These are phyloP conservation scores for Boletus rufocinnamomeus DNA, from an alignment of 768 basidiomycete genomes.

Conservation along the genomic window DNA sequence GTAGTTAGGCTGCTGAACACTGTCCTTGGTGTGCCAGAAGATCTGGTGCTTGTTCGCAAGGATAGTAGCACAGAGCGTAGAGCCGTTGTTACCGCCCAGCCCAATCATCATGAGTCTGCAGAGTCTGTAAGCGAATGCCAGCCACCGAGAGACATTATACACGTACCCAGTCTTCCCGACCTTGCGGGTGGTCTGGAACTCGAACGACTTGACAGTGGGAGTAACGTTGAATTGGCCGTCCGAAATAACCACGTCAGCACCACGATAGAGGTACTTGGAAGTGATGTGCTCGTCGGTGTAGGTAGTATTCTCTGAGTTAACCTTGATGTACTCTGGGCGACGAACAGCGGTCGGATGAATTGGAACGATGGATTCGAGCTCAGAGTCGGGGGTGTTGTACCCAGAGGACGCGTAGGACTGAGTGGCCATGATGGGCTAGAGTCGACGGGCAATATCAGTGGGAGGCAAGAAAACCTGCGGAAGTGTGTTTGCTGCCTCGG, in stretches of 20 bases:
- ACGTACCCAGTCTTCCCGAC: constrained; percentile 92
- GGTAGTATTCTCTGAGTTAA: constrained; percentile 77
- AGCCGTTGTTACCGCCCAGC: constrained; percentile 95
- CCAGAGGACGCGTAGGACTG: constrained; percentile 52
- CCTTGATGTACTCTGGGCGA: constrained; percentile 72
- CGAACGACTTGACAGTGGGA: constrained; percentile 77
- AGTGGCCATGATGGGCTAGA: constrained; percentile 49
- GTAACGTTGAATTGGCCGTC: constrained; percentile 78
- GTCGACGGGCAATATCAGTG: constrained; percentile 38
- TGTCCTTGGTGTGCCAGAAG: constrained; percentile 90
- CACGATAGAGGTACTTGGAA: constrained; percentile 79
- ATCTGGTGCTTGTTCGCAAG: constrained; percentile 96
- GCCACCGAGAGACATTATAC: constrained; percentile 6
- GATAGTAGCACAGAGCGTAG: constrained; percentile 90
- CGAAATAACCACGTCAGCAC: constrained; percentile 65
- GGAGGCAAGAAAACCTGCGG: constrained; percentile 62
- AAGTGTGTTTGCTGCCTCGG: constrained; percentile 84
- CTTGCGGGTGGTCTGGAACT: constrained; percentile 88
- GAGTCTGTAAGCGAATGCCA: neutral
- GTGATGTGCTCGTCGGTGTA: constrained; percentile 86
- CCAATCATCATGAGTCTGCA: constrained; percentile 82
- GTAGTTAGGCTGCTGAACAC: constrained; percentile 94
- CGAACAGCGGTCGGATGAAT: constrained; percentile 87
- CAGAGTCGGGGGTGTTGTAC: constrained; percentile 70
- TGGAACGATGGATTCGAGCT: constrained; percentile 66